Evolutionary conservation across 352 stramenopile genomes (phyloP).

Genomic region (Pythium phragmiticola): DNA sequence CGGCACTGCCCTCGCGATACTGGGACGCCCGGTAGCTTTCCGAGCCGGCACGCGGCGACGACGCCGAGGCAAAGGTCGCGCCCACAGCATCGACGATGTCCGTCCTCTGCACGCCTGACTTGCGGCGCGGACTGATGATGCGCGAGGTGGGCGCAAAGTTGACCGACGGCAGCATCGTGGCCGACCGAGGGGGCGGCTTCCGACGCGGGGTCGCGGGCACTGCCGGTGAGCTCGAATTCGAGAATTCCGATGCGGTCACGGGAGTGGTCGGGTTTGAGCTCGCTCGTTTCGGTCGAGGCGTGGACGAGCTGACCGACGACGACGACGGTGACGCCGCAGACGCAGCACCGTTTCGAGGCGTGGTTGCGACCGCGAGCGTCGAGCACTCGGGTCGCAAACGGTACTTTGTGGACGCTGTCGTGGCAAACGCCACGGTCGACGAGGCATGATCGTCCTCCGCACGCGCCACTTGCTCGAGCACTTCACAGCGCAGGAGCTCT

Average conservation of each 20-base stretch:
- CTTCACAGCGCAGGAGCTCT: slow-evolving; percentile 61
- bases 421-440: slow-evolving; percentile 11
- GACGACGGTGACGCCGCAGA: not conserved
- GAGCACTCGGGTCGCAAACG: slow-evolving; percentile 15
- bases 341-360: not conserved
- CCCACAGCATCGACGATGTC: slow-evolving; percentile 22
- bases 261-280: slow-evolving; percentile 17
- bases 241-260: not conserved
- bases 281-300: slow-evolving; percentile 17
- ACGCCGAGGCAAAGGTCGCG: slow-evolving; percentile 14
- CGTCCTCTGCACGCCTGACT: slow-evolving; percentile 16
- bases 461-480: slow-evolving; percentile 34
- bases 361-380: not conserved
- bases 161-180: slow-evolving; percentile 6
- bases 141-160: slow-evolving; percentile 8
- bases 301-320: slow-evolving; percentile 3
- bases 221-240: not conserved
- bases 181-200: slow-evolving; percentile 2
- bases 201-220: not conserved
- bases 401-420: slow-evolving; percentile 11
- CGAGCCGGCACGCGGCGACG: slow-evolving; percentile 17
- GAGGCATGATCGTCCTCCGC: slow-evolving; percentile 7
- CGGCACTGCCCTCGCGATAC: slow-evolving; percentile 12
- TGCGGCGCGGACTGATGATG: slow-evolving; percentile 28
- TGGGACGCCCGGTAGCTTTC: slow-evolving; percentile 9